Conservation (phyloP, 306 rosid genomes). For the Argentina anserina region DNA sequence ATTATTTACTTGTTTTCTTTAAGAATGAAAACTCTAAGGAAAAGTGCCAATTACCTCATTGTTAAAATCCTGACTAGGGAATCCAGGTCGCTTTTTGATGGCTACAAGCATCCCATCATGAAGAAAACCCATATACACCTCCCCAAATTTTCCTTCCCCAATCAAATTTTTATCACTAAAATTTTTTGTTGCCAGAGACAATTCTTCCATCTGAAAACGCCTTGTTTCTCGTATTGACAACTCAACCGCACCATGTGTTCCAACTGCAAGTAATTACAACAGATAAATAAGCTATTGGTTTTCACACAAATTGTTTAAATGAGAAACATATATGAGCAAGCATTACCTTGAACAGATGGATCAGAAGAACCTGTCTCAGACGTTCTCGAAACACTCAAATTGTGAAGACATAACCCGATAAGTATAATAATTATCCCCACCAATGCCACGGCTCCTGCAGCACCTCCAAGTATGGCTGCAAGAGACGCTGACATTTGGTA, state of each 20-base stretch:
- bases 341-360: conserved; percentile 77
- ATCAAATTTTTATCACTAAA: conserved; percentile 72
- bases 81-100: conserved; percentile 70
- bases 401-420: conserved; percentile 52
- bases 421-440: conserved; percentile 62
- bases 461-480: conserved; percentile 89
- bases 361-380: conserved; percentile 96
- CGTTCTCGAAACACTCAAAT: conserved; percentile 52
- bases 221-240: conserved; percentile 58
- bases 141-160: conserved; percentile 86
- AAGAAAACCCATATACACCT: conserved; percentile 84
- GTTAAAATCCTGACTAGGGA: conserved; percentile 64
- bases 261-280: conserved; percentile 43
- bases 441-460: conserved; percentile 97
- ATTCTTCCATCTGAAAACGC: conserved; percentile 73
- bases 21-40: background rate
- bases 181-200: conserved; percentile 68
- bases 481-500: conserved; percentile 83
- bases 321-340: conserved; percentile 11
- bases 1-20: background rate
- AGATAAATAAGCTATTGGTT: conserved; percentile 12
- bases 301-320: background rate
- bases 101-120: conserved; percentile 91
- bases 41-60: conserved; percentile 54
- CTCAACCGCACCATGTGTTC: conserved; percentile 64